Percentiles rank a stretch among this genome's conserved stretches.
phyloP scores from a whole-genome alignment of 108 stramenopile genomes.

The Nannochloropsis salina region DNA sequence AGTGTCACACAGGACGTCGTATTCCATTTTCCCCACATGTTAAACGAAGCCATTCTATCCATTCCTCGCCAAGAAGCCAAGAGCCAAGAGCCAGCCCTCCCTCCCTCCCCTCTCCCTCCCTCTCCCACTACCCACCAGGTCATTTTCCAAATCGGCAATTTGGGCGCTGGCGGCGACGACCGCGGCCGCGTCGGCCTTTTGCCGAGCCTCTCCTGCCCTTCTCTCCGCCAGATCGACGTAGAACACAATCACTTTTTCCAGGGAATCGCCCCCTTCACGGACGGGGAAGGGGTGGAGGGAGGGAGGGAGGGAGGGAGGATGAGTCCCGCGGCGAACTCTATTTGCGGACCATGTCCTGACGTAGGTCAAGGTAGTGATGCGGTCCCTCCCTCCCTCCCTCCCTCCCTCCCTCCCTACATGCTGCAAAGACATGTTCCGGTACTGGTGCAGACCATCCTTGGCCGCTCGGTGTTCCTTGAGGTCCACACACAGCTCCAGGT shows the following conservation, averaged over 20 bases:
- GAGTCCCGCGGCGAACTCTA: too few relatives aligned
- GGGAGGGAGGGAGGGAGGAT: neutral
- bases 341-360: neutral
- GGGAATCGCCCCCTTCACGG: neutral
- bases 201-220: constrained; percentile 69
- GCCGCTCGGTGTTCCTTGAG: constrained; percentile 63
- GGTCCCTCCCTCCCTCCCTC: neutral
- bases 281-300: neutral
- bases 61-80: neutral
- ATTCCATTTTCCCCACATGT: too few relatives aligned
- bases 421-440: constrained; percentile 81
- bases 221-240: constrained; percentile 45
- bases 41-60: neutral
- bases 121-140: neutral
- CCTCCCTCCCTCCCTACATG: constrained; percentile 70
- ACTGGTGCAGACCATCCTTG: constrained; percentile 97
- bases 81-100: neutral
- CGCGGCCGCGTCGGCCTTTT: constrained; percentile 56
- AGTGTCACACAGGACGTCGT: too few relatives aligned
- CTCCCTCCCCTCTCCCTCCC: constrained; percentile 22
- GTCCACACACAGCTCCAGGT: constrained; percentile 84
- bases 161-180: constrained; percentile 19
- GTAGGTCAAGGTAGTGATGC: too few relatives aligned
- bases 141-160: neutral
- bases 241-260: neutral